Evolutionary conservation across 768 basidiomycete genomes (phyloP), one percentile per base, ranked within the genome.

Genomic region (Tricholoma sp.): DNA sequence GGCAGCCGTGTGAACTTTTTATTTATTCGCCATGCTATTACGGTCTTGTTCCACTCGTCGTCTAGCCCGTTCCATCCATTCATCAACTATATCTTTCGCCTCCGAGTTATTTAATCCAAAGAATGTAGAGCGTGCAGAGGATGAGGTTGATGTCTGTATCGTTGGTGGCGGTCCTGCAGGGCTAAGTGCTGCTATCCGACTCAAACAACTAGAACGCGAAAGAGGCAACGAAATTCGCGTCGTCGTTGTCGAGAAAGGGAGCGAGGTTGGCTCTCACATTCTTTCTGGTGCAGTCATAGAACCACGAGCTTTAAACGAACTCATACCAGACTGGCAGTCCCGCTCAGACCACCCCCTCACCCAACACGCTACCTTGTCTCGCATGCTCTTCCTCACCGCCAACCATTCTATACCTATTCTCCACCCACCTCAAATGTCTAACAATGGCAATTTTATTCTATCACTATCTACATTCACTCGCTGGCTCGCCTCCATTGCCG

Each of bases 141-240:
- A 98, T 66, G 84, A 93, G 45, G 94, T 95, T 34, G 96, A 99
- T 65, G 94, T 98, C 34, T 96, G 94, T 70, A 98, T 99, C 66
- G 94, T 97, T 56, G 96, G 96, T 9, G 95, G 82, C 2, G 97
- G 95, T 2, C 97, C 97, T 0, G 96, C 97, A 0, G 96, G 97
- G 5, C 80, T 99, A 59, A 88, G 87, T 61, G 94, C 96, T n/a
- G 96, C 94, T 4, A 98, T 98, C 59, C 82, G 94, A 5, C 75
- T 99, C 54, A 98, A 96, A 74, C 95, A 98, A 72, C 83, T 97
- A 22, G 92, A 94, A 66, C 72, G 81, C 63, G 86, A 93, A 69
- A 81, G 77, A 43, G 91, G 88, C 0, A 82, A 81, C 54, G 91
- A 95, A 61, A 77, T 96, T 12, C 79, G 96, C 14, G 94, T 99